Evolutionary conservation across 306 rosid genomes (phyloP).

Genomic region (Echinosophora koreensis): DNA sequence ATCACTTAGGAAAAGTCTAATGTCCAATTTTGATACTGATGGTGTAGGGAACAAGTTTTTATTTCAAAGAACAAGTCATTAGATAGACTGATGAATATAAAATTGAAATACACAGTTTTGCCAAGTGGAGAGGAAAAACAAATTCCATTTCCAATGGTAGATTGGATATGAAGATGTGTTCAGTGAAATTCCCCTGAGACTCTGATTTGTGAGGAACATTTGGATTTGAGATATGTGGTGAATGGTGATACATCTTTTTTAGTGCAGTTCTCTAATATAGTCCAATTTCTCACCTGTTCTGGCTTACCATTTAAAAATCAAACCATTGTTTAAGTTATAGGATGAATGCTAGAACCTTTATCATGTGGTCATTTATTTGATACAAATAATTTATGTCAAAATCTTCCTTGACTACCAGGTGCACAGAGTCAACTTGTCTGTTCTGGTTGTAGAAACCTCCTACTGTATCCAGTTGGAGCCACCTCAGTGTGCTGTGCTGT

Average conservation of each 20-base stretch:
- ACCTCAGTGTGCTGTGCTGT: constrained; percentile 98
- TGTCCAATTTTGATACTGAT: constrained; percentile 9
- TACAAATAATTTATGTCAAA: constrained; percentile 36
- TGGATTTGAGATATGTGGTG: constrained; percentile 40
- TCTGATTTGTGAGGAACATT: constrained; percentile 32
- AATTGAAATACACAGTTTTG: neutral
- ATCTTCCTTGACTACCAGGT: constrained; percentile 56
- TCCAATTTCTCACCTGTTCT: constrained; percentile 27
- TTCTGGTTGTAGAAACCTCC: constrained; percentile 95
- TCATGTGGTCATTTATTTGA: constrained; percentile 6
- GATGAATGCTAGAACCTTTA: constrained; percentile 28
- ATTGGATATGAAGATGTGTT: constrained; percentile 31
- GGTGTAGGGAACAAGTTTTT: neutral
- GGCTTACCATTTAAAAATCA: constrained; percentile 11
- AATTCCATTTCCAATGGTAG: constrained; percentile 8
- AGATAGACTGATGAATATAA: neutral
- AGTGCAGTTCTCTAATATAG: neutral
- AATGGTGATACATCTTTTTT: constrained; percentile 22
- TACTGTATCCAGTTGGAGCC: constrained; percentile 93
- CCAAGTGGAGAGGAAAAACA: neutral
- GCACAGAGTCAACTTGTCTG: constrained; percentile 97
- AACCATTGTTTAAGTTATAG: neutral
- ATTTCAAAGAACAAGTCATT: constrained; percentile 9
- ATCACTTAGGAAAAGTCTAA: neutral
- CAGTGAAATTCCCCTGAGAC: constrained; percentile 21